Evolutionary conservation across 1,139 yeast genomes (phyloP).

Genomic region (Suhomyces bribrorum): DNA sequence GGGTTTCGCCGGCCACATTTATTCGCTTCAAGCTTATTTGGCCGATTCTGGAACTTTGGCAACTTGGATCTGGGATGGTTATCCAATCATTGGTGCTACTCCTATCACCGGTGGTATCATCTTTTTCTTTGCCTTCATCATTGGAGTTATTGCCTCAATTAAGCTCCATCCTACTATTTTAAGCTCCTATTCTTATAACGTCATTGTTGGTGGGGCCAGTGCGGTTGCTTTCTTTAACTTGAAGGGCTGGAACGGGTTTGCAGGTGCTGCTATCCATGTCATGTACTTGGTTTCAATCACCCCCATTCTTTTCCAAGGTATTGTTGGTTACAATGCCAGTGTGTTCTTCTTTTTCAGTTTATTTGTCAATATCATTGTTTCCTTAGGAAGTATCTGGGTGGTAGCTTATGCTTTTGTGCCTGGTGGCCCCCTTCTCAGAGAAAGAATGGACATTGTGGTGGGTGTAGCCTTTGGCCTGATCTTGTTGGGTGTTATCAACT

Average conservation of each 20-base stretch:
- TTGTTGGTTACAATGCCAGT: constrained; percentile 61
- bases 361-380: constrained; percentile 54
- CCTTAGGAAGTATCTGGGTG: constrained; percentile 89
- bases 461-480: constrained; percentile 49
- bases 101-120: constrained; percentile 86
- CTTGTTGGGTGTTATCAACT: constrained; percentile 38
- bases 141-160: constrained; percentile 49
- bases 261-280: constrained; percentile 71
- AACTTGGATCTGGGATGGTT: constrained; percentile 95
- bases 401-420: constrained; percentile 99
- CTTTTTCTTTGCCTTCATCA: constrained; percentile 57
- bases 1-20: constrained; percentile 79
- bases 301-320: constrained; percentile 63
- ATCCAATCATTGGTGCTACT: constrained; percentile 81
- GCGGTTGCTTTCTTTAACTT: constrained; percentile 50
- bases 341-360: constrained; percentile 59
- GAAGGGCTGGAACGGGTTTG: constrained; percentile 79
- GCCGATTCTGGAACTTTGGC: constrained; percentile 84
- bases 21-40: constrained; percentile 70
- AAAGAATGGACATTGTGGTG: constrained; percentile 77
- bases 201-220: constrained; percentile 51
- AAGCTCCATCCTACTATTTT: constrained; percentile 28
- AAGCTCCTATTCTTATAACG: constrained; percentile 28
- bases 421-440: constrained; percentile 84
- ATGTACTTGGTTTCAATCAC: constrained; percentile 62